These are phyloP conservation scores for Nectriaceae sp. DNA, from an alignment of 2,329 filamentous ascomycete species.

Conservation along the genomic window DNA sequence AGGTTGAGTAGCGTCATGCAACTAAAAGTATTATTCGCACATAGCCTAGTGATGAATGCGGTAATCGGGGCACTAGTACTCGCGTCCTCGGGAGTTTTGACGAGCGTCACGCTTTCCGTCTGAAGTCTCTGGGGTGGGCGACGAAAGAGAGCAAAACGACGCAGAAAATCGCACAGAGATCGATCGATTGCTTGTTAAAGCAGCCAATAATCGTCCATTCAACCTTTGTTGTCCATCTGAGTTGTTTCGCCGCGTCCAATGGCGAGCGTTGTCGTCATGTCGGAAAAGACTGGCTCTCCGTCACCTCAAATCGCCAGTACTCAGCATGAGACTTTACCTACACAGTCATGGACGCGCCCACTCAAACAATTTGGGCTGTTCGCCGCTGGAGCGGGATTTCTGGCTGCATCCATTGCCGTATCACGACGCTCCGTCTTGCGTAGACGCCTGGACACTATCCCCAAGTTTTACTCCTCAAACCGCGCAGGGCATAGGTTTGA, in stretches of 20 bases:
- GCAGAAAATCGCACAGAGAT: no score
- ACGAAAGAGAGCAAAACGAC: no score
- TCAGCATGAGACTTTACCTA: constrained; percentile 33
- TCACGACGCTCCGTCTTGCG: constrained; percentile 70
- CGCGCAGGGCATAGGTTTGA: constrained; percentile 33
- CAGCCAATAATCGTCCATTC: no score
- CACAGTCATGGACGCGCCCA: constrained; percentile 44
- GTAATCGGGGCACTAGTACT: no score
- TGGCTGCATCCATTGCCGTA: constrained; percentile 69
- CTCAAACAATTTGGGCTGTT: constrained; percentile 69
- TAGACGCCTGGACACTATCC: constrained; percentile 61
- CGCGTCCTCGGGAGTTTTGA: no score
- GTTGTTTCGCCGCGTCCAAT: constrained; percentile 3
- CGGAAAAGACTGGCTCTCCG: constrained; percentile 14
- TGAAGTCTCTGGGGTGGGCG: no score
- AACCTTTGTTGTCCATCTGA: neutral
- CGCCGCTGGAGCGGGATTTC: constrained; percentile 73
- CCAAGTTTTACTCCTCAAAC: constrained; percentile 72
- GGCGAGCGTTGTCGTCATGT: constrained; percentile 18
- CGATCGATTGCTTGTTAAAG: no score
- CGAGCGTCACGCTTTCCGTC: no score
- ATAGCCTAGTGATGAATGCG: no score
- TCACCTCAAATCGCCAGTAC: constrained; percentile 17
- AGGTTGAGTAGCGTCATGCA: no score
- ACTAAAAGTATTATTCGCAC: no score